These are phyloP conservation scores for Naganishia vaughanmartiniae DNA, from an alignment of 768 basidiomycete species.

Conservation along the genomic window DNA sequence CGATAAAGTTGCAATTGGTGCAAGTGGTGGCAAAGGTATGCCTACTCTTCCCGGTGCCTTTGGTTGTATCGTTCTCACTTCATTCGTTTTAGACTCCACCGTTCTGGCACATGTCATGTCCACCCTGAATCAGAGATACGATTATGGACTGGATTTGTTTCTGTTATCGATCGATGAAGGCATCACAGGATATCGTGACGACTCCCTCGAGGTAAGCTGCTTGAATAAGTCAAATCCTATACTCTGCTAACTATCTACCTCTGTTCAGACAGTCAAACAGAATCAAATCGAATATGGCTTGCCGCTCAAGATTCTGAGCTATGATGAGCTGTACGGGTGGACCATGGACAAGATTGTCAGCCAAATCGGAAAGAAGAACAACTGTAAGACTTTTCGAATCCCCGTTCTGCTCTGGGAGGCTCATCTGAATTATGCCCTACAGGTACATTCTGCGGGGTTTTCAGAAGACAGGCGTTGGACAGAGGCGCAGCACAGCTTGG, in stretches of 20 bases:
- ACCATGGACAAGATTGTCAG: conserved; percentile 96
- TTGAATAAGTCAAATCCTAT: neutral
- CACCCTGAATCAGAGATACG: conserved; percentile 84
- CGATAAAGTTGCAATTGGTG: conserved; percentile 93
- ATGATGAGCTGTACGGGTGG: conserved; percentile 97
- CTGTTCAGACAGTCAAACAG: conserved; percentile 82
- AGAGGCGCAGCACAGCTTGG: conserved; percentile 81
- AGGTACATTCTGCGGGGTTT: conserved; percentile 95
- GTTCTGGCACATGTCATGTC: conserved; percentile 98
- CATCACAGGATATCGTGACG: conserved; percentile 95
- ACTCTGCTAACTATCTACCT: neutral
- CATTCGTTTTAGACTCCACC: conserved; percentile 72
- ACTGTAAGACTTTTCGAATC: conserved; percentile 59
- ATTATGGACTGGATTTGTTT: conserved; percentile 86
- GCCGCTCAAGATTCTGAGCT: conserved; percentile 92
- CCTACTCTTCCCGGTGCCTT: conserved; percentile 1
- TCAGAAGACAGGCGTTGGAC: conserved; percentile 92
- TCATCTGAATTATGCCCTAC: neutral
- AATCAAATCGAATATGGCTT: conserved; percentile 94
- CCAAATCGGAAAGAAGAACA: conserved; percentile 94
- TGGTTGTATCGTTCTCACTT: neutral
- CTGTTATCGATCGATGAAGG: conserved; percentile 97
- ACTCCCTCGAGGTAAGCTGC: conserved; percentile 76
- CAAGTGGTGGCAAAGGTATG: conserved; percentile 94
- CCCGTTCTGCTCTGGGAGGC: neutral